Evolutionary conservation across 495 filamentous ascomycete species (phyloP), one percentile per base, ranked within the genome.

Genomic region (Chaetomium tenue): DNA sequence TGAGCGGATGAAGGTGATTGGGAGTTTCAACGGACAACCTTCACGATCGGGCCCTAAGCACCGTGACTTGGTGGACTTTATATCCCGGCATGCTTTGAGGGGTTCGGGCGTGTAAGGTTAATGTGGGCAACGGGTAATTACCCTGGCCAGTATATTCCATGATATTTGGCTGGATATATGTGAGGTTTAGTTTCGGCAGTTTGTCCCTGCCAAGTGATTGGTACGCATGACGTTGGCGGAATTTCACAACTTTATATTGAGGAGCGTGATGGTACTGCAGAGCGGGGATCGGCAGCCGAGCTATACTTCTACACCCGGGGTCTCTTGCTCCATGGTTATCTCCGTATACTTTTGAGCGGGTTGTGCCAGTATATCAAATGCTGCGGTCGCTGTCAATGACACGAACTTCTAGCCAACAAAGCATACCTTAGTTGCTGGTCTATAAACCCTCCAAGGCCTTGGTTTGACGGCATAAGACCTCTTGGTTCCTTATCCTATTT

Each of bases 91-190:
- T 2, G n/a, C 9, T 9, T 16, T 15, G 58, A 50, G 26, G 58
- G 46, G 28, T 4, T 26, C 25, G 25, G n/a, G 9, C 20, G 12
- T 33, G 4, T 18, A 28, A 28, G 46, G 57, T 20, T 48, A 51
- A 60, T 60, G 58, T 42, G 33, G 28, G 15, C 50, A 30, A 20
- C 60, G 60, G 60, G 20, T 62, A 62, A 62, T 62, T 54, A 20
- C 22, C 15, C 13, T 61, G 50, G 50, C 6, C 33, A 37, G 33
- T 60, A 37, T 11, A 51, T 46, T 60, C n/a, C 20, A 23, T 51
- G 46, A 51, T 60, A 60, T 60, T 51, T 18, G 20, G 18, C n/a
- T 0, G 13, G 16, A 9, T 28, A 22, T 9, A 13, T 2, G 20
- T 44, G 48, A 54, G 60, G 48, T 30, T 16, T 8, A 1, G n/a